Conservation (phyloP, 2,329 filamentous ascomycete genomes). For the Diaporthe sp. region DNA sequence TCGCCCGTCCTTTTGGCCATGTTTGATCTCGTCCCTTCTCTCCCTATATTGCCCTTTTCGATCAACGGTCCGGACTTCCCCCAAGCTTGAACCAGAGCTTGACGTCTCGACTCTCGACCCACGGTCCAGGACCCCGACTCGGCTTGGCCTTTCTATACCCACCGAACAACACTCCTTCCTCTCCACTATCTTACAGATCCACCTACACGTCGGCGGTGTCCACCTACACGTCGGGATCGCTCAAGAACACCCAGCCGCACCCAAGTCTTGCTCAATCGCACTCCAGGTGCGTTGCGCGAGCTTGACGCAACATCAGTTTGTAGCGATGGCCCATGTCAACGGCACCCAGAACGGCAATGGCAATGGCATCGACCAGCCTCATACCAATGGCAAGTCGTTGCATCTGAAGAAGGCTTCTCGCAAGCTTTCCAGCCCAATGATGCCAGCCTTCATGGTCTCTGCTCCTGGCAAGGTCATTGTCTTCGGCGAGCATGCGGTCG, state of each 20-base stretch:
- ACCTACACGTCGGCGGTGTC: slow-evolving; percentile 23
- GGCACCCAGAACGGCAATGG: slow-evolving; percentile 44
- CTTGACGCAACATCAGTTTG: neutral
- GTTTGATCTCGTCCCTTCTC: slow-evolving; percentile 20
- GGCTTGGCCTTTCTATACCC: slow-evolving; percentile 4
- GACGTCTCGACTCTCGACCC: neutral
- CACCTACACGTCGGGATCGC: slow-evolving; percentile 5
- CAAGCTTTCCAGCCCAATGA: slow-evolving; percentile 75
- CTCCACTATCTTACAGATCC: slow-evolving; percentile 16
- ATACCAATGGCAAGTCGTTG: slow-evolving; percentile 51
- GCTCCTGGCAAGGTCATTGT: slow-evolving; percentile 98
- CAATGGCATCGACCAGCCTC: slow-evolving; percentile 48
- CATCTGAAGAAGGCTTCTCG: slow-evolving; percentile 59
- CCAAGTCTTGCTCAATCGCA: slow-evolving; percentile 8
- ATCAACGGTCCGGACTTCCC: slow-evolving; percentile 16
- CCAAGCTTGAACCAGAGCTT: slow-evolving; percentile 1
- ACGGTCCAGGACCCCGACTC: neutral
- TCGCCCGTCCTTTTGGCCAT: neutral
- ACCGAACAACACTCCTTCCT: slow-evolving; percentile 20
- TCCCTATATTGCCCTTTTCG: slow-evolving; percentile 21
- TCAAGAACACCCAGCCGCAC: neutral
- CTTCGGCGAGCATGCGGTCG: slow-evolving; percentile 98
- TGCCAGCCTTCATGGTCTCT: slow-evolving; percentile 97
- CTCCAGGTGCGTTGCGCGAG: slow-evolving; percentile 20
- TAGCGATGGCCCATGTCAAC: slow-evolving; percentile 25